Evolutionary conservation across 2,329 filamentous ascomycete species (phyloP).

Genomic region (Aspergillus tubingensis): DNA sequence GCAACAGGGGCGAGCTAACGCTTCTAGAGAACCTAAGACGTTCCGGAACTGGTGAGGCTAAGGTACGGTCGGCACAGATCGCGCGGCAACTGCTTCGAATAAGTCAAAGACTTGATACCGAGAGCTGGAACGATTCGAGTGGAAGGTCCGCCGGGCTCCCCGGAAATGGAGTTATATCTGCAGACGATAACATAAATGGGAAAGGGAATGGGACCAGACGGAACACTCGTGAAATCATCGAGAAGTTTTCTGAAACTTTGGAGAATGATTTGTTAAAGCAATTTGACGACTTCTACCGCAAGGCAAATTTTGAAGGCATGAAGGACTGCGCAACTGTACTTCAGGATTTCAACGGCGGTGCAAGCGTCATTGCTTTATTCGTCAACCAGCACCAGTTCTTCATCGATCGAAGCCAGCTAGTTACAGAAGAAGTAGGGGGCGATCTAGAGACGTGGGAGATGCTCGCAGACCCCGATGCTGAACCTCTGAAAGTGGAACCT

Average conservation of each 20-base stretch:
- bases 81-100: constrained; percentile 91
- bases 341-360: constrained; percentile 92
- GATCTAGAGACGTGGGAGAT: constrained; percentile 77
- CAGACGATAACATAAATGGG: constrained; percentile 54
- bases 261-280: constrained; percentile 95
- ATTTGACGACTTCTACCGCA: constrained; percentile 94
- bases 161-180: constrained; percentile 26
- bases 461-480: constrained; percentile 89
- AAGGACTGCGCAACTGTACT: constrained; percentile 92
- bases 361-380: constrained; percentile 92
- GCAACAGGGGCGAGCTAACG: constrained; percentile 81
- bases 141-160: constrained; percentile 55
- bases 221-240: constrained; percentile 83
- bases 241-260: constrained; percentile 93
- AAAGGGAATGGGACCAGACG: constrained; percentile 45
- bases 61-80: constrained; percentile 91
- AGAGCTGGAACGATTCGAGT: constrained; percentile 63
- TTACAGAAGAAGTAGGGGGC: constrained; percentile 74
- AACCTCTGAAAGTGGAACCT: constrained; percentile 86
- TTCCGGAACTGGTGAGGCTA: constrained; percentile 83
- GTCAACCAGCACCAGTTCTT: constrained; percentile 99
- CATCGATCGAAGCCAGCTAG: constrained; percentile 89
- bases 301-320: constrained; percentile 97
- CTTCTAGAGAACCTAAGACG: constrained; percentile 86
- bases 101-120: constrained; percentile 82